Base-by-base conservation (phyloP, 1,139 yeast species). In the Yamadazyma oceani region DNA sequence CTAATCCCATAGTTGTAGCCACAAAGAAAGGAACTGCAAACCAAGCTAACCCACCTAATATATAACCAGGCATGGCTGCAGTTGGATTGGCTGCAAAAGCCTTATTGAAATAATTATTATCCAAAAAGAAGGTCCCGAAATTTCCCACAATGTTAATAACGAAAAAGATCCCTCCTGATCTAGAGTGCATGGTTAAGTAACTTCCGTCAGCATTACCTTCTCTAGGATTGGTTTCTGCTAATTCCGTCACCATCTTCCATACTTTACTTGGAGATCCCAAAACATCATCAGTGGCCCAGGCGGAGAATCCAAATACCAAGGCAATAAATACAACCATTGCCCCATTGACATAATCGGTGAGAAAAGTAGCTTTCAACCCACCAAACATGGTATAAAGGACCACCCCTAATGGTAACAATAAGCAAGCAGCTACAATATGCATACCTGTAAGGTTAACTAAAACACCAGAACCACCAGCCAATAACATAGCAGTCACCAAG, bases 31-130 rank as follows among this genome's bases (percentile, higher is more conserved):
- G 96, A 46, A 88, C 82, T 8, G 95, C 92, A 57, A 86, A 84
- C 96, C 96, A 89, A 0, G 92, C 82, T 37, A 88, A 59, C n/a
- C 96, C 96, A 40, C 96, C 96, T 48, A 86, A 63, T 24, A 87
- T 80, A 58, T 89, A 88, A 13, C 96, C 96, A n/a, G 94, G 92
- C 52, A 88, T 69, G 22, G 95, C 87, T 26, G 94, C 82, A 3
- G 80, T 84, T 13, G 96, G 94, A 45, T 82, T 73, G 10, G 95
- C 85, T 33, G 95, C 90, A 59, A 88, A 85, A 5, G 95, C 95
- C 64, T 85, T 85, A 64, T 85, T 85, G 82, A 90, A 88, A 64
- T 88, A 89, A 29, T 95, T 95, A 51, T 85, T 85, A 58, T 88
- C 96, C 54, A 88, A 68, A 58, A 86, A 87, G 16, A 87, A 95